A percentile compares a stretch with the other conserved stretches of the same genome.
phyloP scores from a whole-genome alignment of 805 yeast genomes.

The Priceomyces medius region DNA sequence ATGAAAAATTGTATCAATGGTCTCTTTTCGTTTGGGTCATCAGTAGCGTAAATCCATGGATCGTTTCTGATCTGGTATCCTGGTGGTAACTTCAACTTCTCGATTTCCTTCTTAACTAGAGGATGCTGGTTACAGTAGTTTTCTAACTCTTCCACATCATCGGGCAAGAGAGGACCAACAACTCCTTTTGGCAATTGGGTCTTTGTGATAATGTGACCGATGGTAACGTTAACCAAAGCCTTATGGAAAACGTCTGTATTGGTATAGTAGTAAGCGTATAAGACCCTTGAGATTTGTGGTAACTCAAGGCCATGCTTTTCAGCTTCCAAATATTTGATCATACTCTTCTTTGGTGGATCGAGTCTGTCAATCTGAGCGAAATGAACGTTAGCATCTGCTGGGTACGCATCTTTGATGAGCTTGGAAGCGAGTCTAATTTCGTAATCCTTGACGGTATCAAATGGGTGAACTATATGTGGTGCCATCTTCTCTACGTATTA shows the following conservation, averaged over 20 bases:
- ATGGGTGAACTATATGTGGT: constrained; percentile 53
- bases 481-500: too few species aligned
- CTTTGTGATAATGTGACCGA: constrained; percentile 60
- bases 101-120: constrained; percentile 59
- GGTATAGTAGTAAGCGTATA: constrained; percentile 65
- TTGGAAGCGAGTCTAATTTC: constrained; percentile 59
- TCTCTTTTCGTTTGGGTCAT: constrained; percentile 57
- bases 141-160: constrained; percentile 59
- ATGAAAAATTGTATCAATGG: constrained; percentile 72
- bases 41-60: constrained; percentile 88
- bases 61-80: constrained; percentile 58
- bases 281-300: constrained; percentile 66
- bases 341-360: constrained; percentile 78
- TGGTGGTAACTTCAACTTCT: constrained; percentile 61
- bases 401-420: constrained; percentile 57
- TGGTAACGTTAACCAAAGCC: constrained; percentile 66
- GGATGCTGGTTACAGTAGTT: constrained; percentile 53
- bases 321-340: constrained; percentile 65
- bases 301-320: constrained; percentile 50
- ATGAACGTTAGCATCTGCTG: constrained; percentile 54
- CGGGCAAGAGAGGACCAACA: constrained; percentile 71
- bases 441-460: constrained; percentile 56
- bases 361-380: constrained; percentile 65
- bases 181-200: constrained; percentile 57
- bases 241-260: constrained; percentile 58